Percentiles rank a stretch among this genome's conserved stretches.
Evolutionary conservation across 2,329 filamentous ascomycete species (phyloP).

Genomic region (Mycosphaerella sp.): DNA sequence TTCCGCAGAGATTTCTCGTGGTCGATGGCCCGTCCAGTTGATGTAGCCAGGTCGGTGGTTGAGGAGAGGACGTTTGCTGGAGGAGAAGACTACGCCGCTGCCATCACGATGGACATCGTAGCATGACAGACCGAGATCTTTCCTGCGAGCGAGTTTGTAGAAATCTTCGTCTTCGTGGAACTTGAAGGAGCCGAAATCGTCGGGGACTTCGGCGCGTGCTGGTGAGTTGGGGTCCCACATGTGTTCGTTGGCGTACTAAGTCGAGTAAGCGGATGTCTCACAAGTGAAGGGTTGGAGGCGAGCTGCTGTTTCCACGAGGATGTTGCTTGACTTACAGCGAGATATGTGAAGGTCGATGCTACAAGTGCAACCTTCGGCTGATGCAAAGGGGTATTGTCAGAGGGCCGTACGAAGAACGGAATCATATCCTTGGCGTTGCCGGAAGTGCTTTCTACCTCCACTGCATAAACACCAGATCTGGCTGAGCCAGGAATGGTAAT

Average conservation of each 20-base stretch:
- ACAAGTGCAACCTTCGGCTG: not conserved
- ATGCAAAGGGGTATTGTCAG: not conserved
- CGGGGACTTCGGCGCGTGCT: not conserved
- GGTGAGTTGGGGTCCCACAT: not conserved
- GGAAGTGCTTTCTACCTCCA: not conserved
- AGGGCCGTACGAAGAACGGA: not conserved
- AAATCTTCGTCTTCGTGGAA: not conserved
- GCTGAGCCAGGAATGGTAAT: not conserved
- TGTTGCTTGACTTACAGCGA: not conserved
- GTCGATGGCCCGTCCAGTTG: slow-evolving; percentile 2
- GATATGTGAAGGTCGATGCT: slow-evolving; percentile 2
- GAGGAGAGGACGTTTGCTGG: not conserved
- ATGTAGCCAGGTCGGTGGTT: slow-evolving; percentile 1
- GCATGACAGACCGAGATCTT: not conserved
- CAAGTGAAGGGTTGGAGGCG: too few relatives aligned
- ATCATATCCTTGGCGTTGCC: not conserved
- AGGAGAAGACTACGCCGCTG: slow-evolving; percentile 2
- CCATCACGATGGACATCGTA: slow-evolving; percentile 1
- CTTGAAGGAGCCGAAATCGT: not conserved
- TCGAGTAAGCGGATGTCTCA: too few relatives aligned
- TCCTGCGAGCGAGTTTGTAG: not conserved
- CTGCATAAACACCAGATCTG: not conserved
- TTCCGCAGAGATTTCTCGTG: not conserved
- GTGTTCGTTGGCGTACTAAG: slow-evolving; percentile 4
- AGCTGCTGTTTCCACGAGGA: too few relatives aligned